Evolutionary conservation across 2,329 filamentous ascomycete species (phyloP).

Genomic region (Cladosporium phlei): DNA sequence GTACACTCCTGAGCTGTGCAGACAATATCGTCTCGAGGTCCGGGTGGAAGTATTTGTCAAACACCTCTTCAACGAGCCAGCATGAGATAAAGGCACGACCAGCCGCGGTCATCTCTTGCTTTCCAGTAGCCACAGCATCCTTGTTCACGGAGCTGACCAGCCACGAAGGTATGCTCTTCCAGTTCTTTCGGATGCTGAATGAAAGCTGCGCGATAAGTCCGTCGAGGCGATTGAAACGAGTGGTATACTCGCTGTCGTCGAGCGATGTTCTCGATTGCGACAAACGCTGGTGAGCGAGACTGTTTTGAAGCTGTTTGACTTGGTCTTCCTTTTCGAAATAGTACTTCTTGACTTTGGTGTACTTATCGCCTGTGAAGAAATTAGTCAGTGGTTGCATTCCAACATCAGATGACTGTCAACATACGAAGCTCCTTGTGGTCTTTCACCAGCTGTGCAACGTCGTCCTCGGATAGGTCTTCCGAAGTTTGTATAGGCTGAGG

Average conservation of each 20-base stretch:
- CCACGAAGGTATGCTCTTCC: constrained; percentile 77
- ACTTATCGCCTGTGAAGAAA: constrained; percentile 70
- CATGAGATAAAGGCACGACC: constrained; percentile 82
- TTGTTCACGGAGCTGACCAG: constrained; percentile 73
- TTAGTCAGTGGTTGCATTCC: constrained; percentile 13
- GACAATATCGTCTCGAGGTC: constrained; percentile 73
- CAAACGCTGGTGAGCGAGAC: constrained; percentile 91
- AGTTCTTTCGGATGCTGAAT: constrained; percentile 94
- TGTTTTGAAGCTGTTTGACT: constrained; percentile 92
- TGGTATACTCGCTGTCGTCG: constrained; percentile 90
- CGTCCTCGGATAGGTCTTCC: constrained; percentile 45
- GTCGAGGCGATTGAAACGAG: constrained; percentile 83
- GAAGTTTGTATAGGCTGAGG: constrained; percentile 40
- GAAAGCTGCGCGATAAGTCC: constrained; percentile 91
- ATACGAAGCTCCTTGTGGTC: constrained; percentile 49
- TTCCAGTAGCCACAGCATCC: constrained; percentile 79
- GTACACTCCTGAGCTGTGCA: constrained; percentile 74
- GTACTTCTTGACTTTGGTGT: constrained; percentile 95
- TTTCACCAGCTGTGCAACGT: constrained; percentile 43
- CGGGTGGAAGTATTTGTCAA: constrained; percentile 89
- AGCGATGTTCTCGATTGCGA: constrained; percentile 90
- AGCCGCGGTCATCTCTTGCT: constrained; percentile 96
- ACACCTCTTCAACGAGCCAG: constrained; percentile 88
- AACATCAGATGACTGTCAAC: constrained; percentile 16
- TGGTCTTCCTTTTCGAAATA: constrained; percentile 91